These are phyloP conservation scores for Corynascus novoguineensis DNA, from an alignment of 495 filamentous ascomycete species.

Conservation along the genomic window DNA sequence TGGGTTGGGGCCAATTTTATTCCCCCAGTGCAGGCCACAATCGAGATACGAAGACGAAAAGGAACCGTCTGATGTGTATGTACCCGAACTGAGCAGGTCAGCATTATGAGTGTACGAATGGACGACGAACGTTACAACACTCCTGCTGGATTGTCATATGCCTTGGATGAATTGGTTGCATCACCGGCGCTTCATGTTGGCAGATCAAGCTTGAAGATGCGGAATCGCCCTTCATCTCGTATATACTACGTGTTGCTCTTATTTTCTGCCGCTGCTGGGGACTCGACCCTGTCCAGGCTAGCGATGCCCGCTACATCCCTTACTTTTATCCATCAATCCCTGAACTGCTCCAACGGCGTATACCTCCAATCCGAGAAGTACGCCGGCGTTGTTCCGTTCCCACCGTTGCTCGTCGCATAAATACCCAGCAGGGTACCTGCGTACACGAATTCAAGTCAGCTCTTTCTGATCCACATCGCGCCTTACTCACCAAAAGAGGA, in stretches of 20 bases:
- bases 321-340: conserved; percentile 18
- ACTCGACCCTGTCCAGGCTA: too few relatives aligned
- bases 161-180: too few relatives aligned
- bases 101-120: too few relatives aligned
- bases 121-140: too few relatives aligned
- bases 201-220: too few relatives aligned
- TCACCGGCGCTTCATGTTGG: too few relatives aligned
- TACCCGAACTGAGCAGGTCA: too few relatives aligned
- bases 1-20: conserved; percentile 33
- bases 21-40: conserved; percentile 23
- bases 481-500: not conserved
- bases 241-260: too few relatives aligned
- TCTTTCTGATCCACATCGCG: not conserved
- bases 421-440: conserved; percentile 40
- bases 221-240: too few relatives aligned
- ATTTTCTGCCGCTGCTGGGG: too few relatives aligned
- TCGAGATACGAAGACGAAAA: conserved; percentile 28
- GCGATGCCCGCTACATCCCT: not conserved
- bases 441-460: not conserved
- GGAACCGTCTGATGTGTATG: conserved; percentile 10
- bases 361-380: conserved; percentile 48
- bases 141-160: too few relatives aligned
- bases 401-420: conserved; percentile 50
- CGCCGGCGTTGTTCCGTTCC: conserved; percentile 35
- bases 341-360: conserved; percentile 37